These are phyloP conservation scores for Polyporus arcularius DNA, from an alignment of 768 basidiomycete genomes.

Conservation along the genomic window DNA sequence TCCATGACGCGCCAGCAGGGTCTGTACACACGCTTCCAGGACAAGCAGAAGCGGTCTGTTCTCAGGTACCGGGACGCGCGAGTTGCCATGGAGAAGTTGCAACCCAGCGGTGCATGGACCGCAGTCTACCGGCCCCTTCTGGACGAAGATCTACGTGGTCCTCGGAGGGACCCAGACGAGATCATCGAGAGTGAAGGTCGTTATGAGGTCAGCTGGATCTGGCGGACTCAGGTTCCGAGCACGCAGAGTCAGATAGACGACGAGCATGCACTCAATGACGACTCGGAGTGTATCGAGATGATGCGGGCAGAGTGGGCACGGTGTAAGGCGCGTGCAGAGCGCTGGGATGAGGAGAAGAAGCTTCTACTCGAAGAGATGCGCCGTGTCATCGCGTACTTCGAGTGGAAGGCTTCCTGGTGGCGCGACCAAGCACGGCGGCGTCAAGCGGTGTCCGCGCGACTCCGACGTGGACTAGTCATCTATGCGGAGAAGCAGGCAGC, in stretches of 20 bases:
- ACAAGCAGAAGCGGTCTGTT: not conserved
- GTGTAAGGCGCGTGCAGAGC: conserved; percentile 1
- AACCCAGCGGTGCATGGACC: not conserved
- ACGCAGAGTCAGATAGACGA: not conserved
- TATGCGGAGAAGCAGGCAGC: not conserved
- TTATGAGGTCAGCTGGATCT: conserved; percentile 18
- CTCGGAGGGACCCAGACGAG: not conserved
- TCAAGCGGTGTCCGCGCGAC: not conserved
- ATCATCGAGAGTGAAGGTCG: conserved; percentile 8
- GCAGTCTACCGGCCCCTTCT: not conserved
- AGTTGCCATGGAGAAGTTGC: not conserved
- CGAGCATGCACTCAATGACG: not conserved
- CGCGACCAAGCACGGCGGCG: not conserved
- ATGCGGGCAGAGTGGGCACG: conserved; percentile 2
- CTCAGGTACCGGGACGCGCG: not conserved
- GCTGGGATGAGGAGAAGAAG: conserved; percentile 16
- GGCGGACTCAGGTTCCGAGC: not conserved
- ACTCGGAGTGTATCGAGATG: not conserved
- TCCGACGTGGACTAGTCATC: not conserved
- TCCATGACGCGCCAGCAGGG: not conserved
- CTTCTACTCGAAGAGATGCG: conserved; percentile 31
- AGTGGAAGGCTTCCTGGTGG: conserved; percentile 19
- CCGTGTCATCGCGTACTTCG: conserved; percentile 20
- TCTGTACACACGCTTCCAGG: not conserved
- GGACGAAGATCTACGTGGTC: not conserved